A percentile compares a stretch with the other conserved stretches of the same genome.
Evolutionary conservation across 305 asterid genomes (phyloP).

Genomic region (Fraxinus platypoda): DNA sequence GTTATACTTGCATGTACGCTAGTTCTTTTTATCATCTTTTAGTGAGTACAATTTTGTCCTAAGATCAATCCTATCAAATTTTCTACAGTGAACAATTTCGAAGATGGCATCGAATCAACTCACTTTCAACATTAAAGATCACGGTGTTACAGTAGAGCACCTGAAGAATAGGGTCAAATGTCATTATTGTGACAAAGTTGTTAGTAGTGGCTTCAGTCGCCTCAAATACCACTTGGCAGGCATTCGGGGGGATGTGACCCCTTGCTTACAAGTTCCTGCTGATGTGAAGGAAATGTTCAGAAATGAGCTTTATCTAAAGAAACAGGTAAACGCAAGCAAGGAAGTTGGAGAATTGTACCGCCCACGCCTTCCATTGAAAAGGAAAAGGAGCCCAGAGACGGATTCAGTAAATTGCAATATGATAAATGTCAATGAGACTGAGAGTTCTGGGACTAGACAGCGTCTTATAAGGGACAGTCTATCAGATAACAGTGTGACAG

Average conservation of each 20-base stretch:
- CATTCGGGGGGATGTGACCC: conserved; percentile 26
- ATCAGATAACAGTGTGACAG: conserved; percentile 12
- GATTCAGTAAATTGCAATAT: background rate
- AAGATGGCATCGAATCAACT: background rate
- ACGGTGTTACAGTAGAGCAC: conserved; percentile 25
- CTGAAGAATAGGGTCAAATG: conserved; percentile 22
- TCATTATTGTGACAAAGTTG: conserved; percentile 26
- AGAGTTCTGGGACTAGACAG: conserved; percentile 13
- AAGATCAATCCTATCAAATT: background rate
- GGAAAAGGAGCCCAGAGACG: conserved; percentile 19
- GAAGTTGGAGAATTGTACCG: conserved; percentile 14
- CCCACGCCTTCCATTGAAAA: conserved; percentile 29
- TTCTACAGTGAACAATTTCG: background rate
- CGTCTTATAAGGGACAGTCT: conserved; percentile 8
- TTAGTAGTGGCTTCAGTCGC: conserved; percentile 21
- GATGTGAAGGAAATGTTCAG: conserved; percentile 15
- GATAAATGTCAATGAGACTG: conserved; percentile 9
- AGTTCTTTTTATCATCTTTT: background rate
- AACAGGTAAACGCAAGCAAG: conserved; percentile 11
- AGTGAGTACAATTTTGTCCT: background rate
- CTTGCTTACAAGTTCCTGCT: conserved; percentile 16
- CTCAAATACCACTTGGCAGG: conserved; percentile 32
- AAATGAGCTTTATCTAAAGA: conserved; percentile 26
- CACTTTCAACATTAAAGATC: conserved; percentile 15
- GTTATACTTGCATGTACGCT: background rate